A percentile compares a stretch with the other conserved stretches of the same genome.
Evolutionary conservation across 495 filamentous ascomycete genomes (phyloP).

Genomic region (Penicillium angulare): DNA sequence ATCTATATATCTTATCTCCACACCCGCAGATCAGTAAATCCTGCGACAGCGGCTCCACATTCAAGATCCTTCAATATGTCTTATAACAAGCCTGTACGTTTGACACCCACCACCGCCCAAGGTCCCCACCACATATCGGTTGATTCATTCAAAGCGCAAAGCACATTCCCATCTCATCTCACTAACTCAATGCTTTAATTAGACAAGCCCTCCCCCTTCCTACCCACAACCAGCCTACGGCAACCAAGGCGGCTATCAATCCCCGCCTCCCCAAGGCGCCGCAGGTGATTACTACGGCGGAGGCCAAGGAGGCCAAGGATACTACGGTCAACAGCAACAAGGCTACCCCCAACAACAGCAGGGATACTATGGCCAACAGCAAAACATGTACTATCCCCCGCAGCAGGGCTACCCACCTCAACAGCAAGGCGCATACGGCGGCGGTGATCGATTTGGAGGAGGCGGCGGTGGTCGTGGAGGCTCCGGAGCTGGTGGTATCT

Average conservation of each 20-base stretch:
- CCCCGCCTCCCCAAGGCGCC: slow-evolving; percentile 28
- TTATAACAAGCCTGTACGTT: slow-evolving; percentile 40
- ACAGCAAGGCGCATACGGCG: slow-evolving; percentile 43
- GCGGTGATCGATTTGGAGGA: slow-evolving; percentile 7
- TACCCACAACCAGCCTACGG: slow-evolving; percentile 35
- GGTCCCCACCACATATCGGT: too few species aligned
- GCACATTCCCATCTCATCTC: too few species aligned
- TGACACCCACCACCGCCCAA: too few species aligned
- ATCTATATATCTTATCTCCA: background rate
- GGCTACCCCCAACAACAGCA: slow-evolving; percentile 24
- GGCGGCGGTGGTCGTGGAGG: slow-evolving; percentile 10
- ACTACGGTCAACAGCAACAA: slow-evolving; percentile 12
- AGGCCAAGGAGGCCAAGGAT: slow-evolving; percentile 6
- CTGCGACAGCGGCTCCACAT: slow-evolving; percentile 5
- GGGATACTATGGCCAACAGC: slow-evolving; percentile 23
- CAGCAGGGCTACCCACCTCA: slow-evolving; percentile 42
- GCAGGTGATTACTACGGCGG: slow-evolving; percentile 28
- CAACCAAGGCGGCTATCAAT: slow-evolving; percentile 18
- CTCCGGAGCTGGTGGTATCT: slow-evolving; percentile 38
- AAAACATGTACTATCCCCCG: slow-evolving; percentile 45
- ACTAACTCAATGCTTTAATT: too few species aligned
- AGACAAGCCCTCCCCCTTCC: slow-evolving; percentile 43
- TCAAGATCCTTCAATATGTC: slow-evolving; percentile 22
- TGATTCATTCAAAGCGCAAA: too few species aligned
- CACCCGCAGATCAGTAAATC: slow-evolving; percentile 4